Evolutionary conservation across 768 basidiomycete species (phyloP).

Genomic region (Naganishia friedmannii): DNA sequence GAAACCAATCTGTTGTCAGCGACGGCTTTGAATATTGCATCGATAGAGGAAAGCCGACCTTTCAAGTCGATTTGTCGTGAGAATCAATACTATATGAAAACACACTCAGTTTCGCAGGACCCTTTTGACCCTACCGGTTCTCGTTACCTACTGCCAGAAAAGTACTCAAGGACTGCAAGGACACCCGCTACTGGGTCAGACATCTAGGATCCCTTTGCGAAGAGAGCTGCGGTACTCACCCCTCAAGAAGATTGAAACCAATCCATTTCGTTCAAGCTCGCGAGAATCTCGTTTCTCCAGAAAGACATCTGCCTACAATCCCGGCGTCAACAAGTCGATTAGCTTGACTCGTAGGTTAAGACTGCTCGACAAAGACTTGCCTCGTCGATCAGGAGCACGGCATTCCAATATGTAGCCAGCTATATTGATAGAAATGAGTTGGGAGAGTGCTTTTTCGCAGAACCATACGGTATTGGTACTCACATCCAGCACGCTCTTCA

Average conservation of each 20-base stretch:
- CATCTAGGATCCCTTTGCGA: not conserved
- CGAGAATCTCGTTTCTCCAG: slow-evolving; percentile 12
- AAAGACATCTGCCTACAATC: not conserved
- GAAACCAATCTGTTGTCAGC: not conserved
- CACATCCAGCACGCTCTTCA: slow-evolving; percentile 11
- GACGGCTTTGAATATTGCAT: not conserved
- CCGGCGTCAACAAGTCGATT: not conserved
- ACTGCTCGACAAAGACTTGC: not conserved
- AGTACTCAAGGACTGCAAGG: slow-evolving; percentile 5
- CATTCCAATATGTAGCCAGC: slow-evolving; percentile 11
- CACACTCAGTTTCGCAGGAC: not conserved
- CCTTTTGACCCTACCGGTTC: not conserved
- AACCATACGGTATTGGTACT: not conserved
- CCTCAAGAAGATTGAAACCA: slow-evolving; percentile 13
- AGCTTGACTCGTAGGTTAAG: not conserved
- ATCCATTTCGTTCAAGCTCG: slow-evolving; percentile 10
- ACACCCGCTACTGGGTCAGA: not conserved
- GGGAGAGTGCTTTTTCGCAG: not conserved
- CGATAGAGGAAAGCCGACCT: not conserved
- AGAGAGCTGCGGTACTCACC: not conserved
- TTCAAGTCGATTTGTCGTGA: slow-evolving; percentile 10
- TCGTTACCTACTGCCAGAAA: not conserved
- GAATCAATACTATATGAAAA: slow-evolving; percentile 1
- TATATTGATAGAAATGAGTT: not conserved
- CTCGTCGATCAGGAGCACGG: slow-evolving; percentile 11